Evolutionary conservation across 1,284 basidiomycete species (phyloP).

Genomic region (Melampsora larici-populina): DNA sequence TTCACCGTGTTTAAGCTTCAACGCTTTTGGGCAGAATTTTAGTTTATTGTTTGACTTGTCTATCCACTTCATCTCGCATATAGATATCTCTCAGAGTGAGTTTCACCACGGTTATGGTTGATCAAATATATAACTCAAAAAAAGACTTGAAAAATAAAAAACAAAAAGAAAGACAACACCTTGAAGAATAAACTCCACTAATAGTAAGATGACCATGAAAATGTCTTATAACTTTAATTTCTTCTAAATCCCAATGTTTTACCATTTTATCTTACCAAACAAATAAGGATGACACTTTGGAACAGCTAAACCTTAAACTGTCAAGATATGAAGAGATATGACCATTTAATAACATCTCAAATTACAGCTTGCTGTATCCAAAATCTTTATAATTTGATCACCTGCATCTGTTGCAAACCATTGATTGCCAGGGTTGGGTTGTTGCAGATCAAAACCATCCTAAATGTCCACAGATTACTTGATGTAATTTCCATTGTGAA

Average conservation of each 20-base stretch:
- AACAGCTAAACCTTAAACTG: constrained; percentile 88
- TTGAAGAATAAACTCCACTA: constrained; percentile 87
- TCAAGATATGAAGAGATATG: constrained; percentile 98
- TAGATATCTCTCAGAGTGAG: too few species aligned
- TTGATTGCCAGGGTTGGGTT: constrained; percentile 90
- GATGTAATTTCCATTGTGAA: constrained; percentile 85
- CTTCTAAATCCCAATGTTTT: constrained; percentile 98
- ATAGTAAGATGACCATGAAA: constrained; percentile 97
- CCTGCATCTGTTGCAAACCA: constrained; percentile 99
- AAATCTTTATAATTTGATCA: constrained; percentile 98
- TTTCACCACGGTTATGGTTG: too few species aligned
- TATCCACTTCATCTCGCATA: too few species aligned
- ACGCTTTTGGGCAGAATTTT: too few species aligned
- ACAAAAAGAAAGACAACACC: constrained; percentile 49
- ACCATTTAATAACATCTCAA: constrained; percentile 87
- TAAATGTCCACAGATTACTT: constrained; percentile 95
- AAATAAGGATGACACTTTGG: constrained; percentile 90
- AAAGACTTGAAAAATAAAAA: neutral
- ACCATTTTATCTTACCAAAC: constrained; percentile 99
- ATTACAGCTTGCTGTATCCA: constrained; percentile 94
- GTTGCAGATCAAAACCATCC: constrained; percentile 97
- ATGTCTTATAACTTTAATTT: constrained; percentile 96
- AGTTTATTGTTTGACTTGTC: too few species aligned
- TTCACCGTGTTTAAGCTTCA: too few species aligned
- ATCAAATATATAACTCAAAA: too few species aligned